Evolutionary conservation across 441 rosid species (phyloP), one percentile per base, ranked within the genome.

Genomic region (Gossypium lobatum): DNA sequence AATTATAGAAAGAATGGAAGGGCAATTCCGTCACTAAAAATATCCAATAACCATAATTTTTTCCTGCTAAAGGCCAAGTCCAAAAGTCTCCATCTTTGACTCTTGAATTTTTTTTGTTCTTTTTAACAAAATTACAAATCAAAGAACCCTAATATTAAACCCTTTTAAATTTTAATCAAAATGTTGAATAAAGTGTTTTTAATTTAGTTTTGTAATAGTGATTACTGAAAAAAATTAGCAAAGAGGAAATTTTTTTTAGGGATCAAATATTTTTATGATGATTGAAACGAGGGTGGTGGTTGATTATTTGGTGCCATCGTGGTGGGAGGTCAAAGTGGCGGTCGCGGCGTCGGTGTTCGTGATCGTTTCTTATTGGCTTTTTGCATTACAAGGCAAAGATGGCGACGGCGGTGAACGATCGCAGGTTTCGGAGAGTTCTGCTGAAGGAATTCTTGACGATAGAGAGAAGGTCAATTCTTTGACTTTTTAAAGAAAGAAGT

Each of bases 261-360:
- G 37, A 60, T 25, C 8, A 59, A 26, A 31, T 3, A 37, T 3
- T n/a, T 6, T 23, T 23, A 46, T 66, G 37, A 81, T 84, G 90
- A 83, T 85, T 61, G 91, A 83, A 64, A 71, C 77, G 57, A 81
- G 78, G 42, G 73, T 80, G 75, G 92, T 80, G 62, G n/a, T 81
- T 66, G 91, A 81, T 62, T 77, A 87, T 65, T 78, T 95, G 78
- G 70, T 92, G 57, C 99, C 97, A 42, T 91, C 97, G 1, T 80
- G 86, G 87, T 95, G 99, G 99, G 99, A 95, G 88, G 71, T 93
- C 76, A 75, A 90, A 76, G 91, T 95, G 39, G 83, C 91, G 21
- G 70, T 91, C 68, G 93, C 86, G 5, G 91, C 97, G 37, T 85
- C 97, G 17, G 28, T 80, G 11, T 88, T 88, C 73, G 79, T 88